These are phyloP conservation scores for Acacia concinna DNA, from an alignment of 331 rosid genomes.

Conservation along the genomic window DNA sequence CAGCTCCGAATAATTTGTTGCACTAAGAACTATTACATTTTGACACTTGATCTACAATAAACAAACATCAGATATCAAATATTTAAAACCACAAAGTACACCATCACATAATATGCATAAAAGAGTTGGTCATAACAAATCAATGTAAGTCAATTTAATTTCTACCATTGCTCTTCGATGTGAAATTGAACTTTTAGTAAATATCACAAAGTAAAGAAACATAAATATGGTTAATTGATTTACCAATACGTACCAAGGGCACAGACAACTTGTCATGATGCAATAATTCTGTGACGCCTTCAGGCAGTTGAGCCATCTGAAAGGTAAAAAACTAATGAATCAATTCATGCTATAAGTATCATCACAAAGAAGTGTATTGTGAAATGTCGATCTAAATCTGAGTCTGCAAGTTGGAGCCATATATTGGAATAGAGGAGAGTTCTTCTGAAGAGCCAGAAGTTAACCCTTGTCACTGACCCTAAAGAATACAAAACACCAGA, in stretches of 20 bases:
- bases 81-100: not conserved
- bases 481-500: not conserved
- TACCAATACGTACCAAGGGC: constrained; percentile 75
- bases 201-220: constrained; percentile 13
- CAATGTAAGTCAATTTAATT: not conserved
- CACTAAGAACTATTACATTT: constrained; percentile 69
- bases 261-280: constrained; percentile 81
- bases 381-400: constrained; percentile 21
- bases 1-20: constrained; percentile 74
- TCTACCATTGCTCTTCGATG: constrained; percentile 18
- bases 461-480: not conserved
- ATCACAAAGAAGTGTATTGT: not conserved
- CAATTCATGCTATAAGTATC: constrained; percentile 26
- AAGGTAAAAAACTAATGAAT: constrained; percentile 38
- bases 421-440: constrained; percentile 6
- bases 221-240: not conserved
- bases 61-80: constrained; percentile 16
- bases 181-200: constrained; percentile 13
- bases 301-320: constrained; percentile 99
- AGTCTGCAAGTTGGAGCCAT: constrained; percentile 3
- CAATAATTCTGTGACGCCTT: constrained; percentile 94
- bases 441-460: not conserved
- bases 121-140: not conserved
- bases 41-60: constrained; percentile 87
- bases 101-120: constrained; percentile 5